Percentiles rank a stretch among this genome's conserved stretches.
Evolutionary conservation across 257 asterid genomes (phyloP).

Genomic region (Solanum sparsipilum): DNA sequence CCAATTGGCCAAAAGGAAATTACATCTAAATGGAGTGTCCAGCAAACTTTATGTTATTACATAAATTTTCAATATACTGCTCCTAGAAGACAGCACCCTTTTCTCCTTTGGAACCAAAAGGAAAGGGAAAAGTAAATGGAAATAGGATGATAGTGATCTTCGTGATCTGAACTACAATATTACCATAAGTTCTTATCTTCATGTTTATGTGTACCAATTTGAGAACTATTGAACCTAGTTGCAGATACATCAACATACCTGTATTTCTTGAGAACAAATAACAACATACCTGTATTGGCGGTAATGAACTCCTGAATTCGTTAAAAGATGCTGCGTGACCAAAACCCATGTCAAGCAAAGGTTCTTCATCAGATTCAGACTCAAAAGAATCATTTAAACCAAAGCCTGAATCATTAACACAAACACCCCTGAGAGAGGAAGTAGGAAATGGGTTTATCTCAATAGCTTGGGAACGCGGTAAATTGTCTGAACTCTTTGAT

Average conservation of each 20-base stretch:
- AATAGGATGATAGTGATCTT: not conserved
- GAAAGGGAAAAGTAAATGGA: not conserved
- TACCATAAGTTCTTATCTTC: not conserved
- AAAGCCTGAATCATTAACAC: constrained; percentile 34
- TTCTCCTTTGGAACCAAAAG: not conserved
- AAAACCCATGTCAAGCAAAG: constrained; percentile 28
- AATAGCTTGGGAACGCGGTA: constrained; percentile 18
- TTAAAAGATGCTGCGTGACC: constrained; percentile 28
- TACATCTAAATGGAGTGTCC: not conserved
- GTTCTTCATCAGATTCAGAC: constrained; percentile 34
- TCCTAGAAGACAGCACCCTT: not conserved
- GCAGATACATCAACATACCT: constrained; percentile 30
- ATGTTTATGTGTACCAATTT: not conserved
- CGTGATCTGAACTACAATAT: not conserved
- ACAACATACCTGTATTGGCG: constrained; percentile 43
- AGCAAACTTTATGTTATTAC: not conserved
- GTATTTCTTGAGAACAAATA: not conserved
- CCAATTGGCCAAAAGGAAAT: not conserved
- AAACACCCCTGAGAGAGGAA: constrained; percentile 26
- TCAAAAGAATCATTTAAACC: constrained; percentile 37
- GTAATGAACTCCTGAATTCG: constrained; percentile 28
- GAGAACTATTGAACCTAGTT: not conserved
- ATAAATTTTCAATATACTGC: not conserved
- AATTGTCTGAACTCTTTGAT: constrained; percentile 24
- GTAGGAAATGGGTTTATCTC: constrained; percentile 57